Evolutionary conservation across 2,329 filamentous ascomycete species (phyloP), one percentile per base, ranked within the genome.

Genomic region (Colletotrichum karsti): DNA sequence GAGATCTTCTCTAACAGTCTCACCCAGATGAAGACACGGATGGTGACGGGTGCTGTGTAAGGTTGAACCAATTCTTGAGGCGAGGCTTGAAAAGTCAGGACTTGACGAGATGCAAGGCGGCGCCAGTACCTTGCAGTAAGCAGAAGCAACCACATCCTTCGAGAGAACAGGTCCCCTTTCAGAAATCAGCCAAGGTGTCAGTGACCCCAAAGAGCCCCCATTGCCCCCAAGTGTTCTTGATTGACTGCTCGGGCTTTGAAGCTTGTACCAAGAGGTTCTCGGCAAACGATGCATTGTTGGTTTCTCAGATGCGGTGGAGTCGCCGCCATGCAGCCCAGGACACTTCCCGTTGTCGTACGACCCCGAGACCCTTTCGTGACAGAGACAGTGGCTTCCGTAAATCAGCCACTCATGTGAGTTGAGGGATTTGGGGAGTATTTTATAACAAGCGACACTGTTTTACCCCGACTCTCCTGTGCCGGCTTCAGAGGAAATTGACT

Each of bases 21-120:
- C 73, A 80, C 79, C 70, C 58, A 55, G 58, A 55, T 68, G 63
- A 72, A 72, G 72, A 72, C 70, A 74, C 74, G 68, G 71, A 69
- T 71, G 70, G 75, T 79, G 78, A 80, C 76, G 78, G 79, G 73
- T 77, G 77, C 70, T 73, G 81, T 82, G 77, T 69, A 66, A 80
- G 10, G 65, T 67, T 46, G 44, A 53, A 65, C 65, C 24, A 67
- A 51, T 13, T 22, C 44, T 22, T 44, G 28, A 51, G 63, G 20
- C 7, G n/a, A n/a, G n/a, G n/a, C n/a, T n/a, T n/a, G n/a, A n/a
- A n/a, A n/a, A n/a, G 20, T 42, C 60, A 48, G 48, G 60, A 58
- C 28, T 48, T 42, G 9, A 41, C n/a, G 37, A 28, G 20, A 24
- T 28, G 22, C 57, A 4, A 50, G 24, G 28, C 24, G 12, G 3